These are phyloP conservation scores for Plasmodium fragile DNA, from an alignment of 169 alveolate genomes.

Conservation along the genomic window DNA sequence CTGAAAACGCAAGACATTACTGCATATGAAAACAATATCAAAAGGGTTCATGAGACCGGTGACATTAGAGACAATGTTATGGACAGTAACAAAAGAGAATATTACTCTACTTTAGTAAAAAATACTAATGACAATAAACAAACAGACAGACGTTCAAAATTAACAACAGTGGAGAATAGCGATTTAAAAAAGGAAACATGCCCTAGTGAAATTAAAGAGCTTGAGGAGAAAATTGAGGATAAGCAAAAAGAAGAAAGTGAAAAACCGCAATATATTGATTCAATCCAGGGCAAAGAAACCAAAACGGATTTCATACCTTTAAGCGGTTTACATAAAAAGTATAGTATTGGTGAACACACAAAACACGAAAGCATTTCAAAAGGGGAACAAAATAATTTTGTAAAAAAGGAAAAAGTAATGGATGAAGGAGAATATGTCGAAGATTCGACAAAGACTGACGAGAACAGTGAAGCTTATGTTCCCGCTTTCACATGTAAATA, in stretches of 20 bases:
- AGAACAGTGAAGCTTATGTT: constrained; percentile 27
- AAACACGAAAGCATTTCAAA: constrained; percentile 11
- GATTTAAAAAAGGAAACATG: constrained; percentile 45
- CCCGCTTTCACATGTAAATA: constrained; percentile 73
- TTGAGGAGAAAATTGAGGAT: background rate
- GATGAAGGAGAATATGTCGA: constrained; percentile 20
- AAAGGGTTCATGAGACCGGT: background rate
- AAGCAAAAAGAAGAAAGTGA: constrained; percentile 7
- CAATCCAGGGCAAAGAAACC: background rate
- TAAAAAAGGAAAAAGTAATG: constrained; percentile 3
- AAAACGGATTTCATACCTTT: background rate
- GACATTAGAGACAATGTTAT: constrained; percentile 12
- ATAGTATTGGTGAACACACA: constrained; percentile 3
- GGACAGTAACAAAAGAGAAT: constrained; percentile 22
- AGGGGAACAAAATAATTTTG: background rate
- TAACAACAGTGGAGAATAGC: constrained; percentile 15
- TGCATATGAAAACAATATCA: constrained; percentile 11
- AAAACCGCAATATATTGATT: background rate
- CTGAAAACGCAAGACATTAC: constrained; percentile 13
- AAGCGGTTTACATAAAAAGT: constrained; percentile 31
- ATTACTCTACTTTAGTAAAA: constrained; percentile 25
- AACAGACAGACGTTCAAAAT: constrained; percentile 21
- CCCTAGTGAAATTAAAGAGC: constrained; percentile 32
- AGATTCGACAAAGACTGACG: constrained; percentile 52
- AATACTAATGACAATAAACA: constrained; percentile 5